Conservation (phyloP, 768 basidiomycete genomes). For the Mycena pura region DNA sequence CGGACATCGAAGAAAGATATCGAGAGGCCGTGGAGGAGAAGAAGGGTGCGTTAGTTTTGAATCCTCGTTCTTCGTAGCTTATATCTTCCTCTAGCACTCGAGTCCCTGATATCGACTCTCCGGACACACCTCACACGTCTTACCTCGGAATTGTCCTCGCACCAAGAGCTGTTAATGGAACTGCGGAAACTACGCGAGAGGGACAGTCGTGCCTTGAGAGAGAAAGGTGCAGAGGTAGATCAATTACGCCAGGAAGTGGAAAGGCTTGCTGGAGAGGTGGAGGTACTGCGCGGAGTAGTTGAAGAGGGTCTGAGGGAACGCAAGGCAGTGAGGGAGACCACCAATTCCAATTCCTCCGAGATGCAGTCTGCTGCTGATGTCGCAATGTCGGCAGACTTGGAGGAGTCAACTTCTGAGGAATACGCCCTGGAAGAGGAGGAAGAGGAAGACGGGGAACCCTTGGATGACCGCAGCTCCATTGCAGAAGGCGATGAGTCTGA, state of each 20-base stretch:
- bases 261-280: conserved; percentile 82
- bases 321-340: conserved; percentile 55
- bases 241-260: conserved; percentile 79
- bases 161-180: conserved; percentile 72
- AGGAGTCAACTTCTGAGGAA: conserved; percentile 29
- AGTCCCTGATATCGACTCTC: conserved; percentile 77
- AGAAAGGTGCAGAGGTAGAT: conserved; percentile 72
- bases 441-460: conserved; percentile 31
- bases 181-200: conserved; percentile 67
- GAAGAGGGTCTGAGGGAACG: conserved; percentile 86
- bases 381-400: conserved; percentile 43
- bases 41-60: conserved; percentile 64
- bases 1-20: conserved; percentile 59
- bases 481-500: conserved; percentile 26
- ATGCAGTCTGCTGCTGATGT: conserved; percentile 38
- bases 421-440: conserved; percentile 37
- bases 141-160: conserved; percentile 79
- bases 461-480: conserved; percentile 17
- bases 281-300: conserved; percentile 84
- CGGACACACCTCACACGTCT: conserved; percentile 79
- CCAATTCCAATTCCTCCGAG: conserved; percentile 10
- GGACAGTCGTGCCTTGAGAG: conserved; percentile 61
- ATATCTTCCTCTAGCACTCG: conserved; percentile 62
- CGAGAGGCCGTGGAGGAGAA: conserved; percentile 87
- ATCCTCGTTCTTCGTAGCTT: conserved; percentile 1